Conservation (phyloP, 306 rosid genomes). For the Purshia tridentata region DNA sequence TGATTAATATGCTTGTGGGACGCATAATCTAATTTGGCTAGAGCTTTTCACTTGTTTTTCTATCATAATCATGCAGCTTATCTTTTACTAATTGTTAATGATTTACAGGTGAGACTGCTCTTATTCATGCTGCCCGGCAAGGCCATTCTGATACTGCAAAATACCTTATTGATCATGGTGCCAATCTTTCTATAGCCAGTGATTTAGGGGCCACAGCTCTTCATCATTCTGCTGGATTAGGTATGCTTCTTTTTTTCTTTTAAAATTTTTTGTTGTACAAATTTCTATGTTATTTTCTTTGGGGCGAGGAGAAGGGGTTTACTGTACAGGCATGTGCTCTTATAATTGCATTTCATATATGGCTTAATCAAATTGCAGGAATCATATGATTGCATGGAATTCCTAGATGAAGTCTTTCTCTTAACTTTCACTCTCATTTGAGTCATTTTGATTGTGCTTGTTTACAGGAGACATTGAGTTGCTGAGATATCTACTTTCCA, state of each 20-base stretch:
- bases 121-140: slow-evolving; percentile 88
- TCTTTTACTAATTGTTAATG: background rate
- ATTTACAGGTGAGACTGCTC: slow-evolving; percentile 71
- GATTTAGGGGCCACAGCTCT: slow-evolving; percentile 82
- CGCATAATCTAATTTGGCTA: background rate
- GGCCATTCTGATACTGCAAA: slow-evolving; percentile 76
- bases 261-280: background rate
- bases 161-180: slow-evolving; percentile 64
- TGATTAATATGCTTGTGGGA: background rate
- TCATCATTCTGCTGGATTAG: slow-evolving; percentile 91
- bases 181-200: slow-evolving; percentile 63
- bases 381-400: background rate
- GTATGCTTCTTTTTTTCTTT: slow-evolving; percentile 27
- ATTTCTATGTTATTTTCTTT: too few relatives aligned
- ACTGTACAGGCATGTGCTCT: background rate
- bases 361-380: background rate
- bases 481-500: slow-evolving; percentile 66
- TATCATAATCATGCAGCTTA: background rate
- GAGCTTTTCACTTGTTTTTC: background rate
- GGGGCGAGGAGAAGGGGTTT: background rate
- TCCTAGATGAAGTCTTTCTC: background rate
- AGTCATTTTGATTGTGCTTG: slow-evolving; percentile 19
- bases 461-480: slow-evolving; percentile 74
- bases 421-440: background rate
- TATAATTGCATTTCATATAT: background rate